These are phyloP conservation scores for Boletellus sp. DNA, from an alignment of 1,284 basidiomycete genomes.

Conservation along the genomic window DNA sequence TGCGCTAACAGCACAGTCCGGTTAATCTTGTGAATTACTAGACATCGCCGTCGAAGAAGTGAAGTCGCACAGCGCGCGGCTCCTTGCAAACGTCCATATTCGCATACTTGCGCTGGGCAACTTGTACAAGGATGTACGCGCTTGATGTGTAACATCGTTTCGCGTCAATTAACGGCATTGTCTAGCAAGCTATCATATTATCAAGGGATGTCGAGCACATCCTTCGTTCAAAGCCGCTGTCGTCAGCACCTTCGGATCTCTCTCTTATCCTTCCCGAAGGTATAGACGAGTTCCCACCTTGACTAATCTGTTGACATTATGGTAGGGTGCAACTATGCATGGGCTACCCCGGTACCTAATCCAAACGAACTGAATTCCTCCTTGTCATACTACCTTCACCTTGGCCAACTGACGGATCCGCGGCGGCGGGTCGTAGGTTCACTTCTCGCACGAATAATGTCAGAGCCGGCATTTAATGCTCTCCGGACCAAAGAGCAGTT, in stretches of 20 bases:
- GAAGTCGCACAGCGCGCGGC: conserved; percentile 57
- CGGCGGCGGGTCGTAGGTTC: conserved; percentile 56
- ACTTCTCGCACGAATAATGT: conserved; percentile 73
- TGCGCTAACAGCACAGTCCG: neutral
- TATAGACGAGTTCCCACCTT: conserved; percentile 28
- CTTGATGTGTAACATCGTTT: conserved; percentile 5
- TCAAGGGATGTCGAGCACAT: conserved; percentile 72
- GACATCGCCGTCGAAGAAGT: conserved; percentile 56
- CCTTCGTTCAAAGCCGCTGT: conserved; percentile 56
- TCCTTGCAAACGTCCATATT: conserved; percentile 71
- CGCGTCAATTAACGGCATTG: conserved; percentile 5
- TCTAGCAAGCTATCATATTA: conserved; percentile 72
- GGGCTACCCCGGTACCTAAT: conserved; percentile 75
- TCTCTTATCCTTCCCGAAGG: conserved; percentile 69
- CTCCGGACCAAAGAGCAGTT: conserved; percentile 97
- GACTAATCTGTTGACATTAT: conserved; percentile 9
- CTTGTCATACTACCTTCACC: conserved; percentile 76
- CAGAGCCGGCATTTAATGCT: conserved; percentile 90
- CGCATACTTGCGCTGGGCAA: conserved; percentile 87
- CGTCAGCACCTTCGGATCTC: conserved; percentile 39
- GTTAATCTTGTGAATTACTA: neutral
- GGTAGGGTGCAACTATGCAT: conserved; percentile 69
- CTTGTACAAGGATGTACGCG: conserved; percentile 69
- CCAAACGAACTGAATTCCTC: conserved; percentile 85
- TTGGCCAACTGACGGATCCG: conserved; percentile 60